Percentiles rank a stretch among this genome's conserved stretches.
phyloP scores from a whole-genome alignment of 1,284 basidiomycete species.

The Moniliophthora roreri region DNA sequence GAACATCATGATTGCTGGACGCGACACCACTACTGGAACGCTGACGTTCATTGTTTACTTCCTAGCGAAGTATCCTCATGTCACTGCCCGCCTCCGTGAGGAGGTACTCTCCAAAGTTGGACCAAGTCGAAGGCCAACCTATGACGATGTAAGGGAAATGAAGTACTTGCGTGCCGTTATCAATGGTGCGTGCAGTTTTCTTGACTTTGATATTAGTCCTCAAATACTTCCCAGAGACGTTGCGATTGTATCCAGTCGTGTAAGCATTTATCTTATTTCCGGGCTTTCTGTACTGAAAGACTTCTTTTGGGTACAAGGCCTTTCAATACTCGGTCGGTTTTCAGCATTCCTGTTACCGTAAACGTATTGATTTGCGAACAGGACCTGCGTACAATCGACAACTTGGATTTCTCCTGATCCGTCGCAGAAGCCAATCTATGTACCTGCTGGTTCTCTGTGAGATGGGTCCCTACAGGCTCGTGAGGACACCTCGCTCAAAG shows the following conservation, averaged over 20 bases:
- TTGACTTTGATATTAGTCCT: not conserved
- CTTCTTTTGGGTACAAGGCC: not conserved
- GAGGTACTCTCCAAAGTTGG: slow-evolving; percentile 44
- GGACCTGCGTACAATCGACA: slow-evolving; percentile 23
- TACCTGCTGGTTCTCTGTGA: slow-evolving; percentile 31
- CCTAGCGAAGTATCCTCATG: slow-evolving; percentile 46
- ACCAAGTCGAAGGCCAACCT: slow-evolving; percentile 29
- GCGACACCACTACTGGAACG: slow-evolving; percentile 51
- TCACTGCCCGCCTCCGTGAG: slow-evolving; percentile 41
- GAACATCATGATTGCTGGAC: slow-evolving; percentile 47
- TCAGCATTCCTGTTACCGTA: too few species aligned
- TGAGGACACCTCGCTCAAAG: not conserved
- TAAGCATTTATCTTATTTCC: slow-evolving; percentile 12
- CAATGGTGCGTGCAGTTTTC: slow-evolving; percentile 29
- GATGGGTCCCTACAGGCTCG: not conserved
- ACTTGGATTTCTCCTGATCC: slow-evolving; percentile 29
- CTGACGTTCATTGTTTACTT: slow-evolving; percentile 52
- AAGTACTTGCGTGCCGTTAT: slow-evolving; percentile 45
- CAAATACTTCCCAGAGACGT: slow-evolving; percentile 20
- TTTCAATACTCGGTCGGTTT: not conserved
- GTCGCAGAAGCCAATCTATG: slow-evolving; percentile 28
- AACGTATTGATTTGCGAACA: slow-evolving; percentile 14
- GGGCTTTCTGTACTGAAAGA: not conserved
- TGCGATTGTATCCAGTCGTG: slow-evolving; percentile 30
- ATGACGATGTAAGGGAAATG: slow-evolving; percentile 42